Evolutionary conservation across 1,139 yeast species (phyloP), one percentile per base, ranked within the genome.

Genomic region (Yamadazyma sp.): DNA sequence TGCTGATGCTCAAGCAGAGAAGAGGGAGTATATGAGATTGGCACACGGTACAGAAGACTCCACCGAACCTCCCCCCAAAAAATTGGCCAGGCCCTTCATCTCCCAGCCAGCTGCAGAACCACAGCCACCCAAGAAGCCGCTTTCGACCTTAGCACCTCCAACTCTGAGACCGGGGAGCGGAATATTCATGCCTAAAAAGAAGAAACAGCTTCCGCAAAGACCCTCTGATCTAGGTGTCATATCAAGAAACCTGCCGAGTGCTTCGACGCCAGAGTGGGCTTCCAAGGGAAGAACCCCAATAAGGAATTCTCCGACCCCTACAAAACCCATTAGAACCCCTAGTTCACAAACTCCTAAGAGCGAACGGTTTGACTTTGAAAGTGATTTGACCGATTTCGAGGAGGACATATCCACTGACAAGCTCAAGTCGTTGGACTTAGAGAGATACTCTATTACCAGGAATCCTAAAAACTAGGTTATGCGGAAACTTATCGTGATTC

Each of bases 311-410:
- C 15, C 24, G 20, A 33, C 28, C 4, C 28, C 34, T 11, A 16
- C 17, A 11, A 31, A 22, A 5, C 11, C 9, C n/a, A 5, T 8
- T 7, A 31, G 15, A 31, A 17, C 32, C 4, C 23, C 32, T 12
- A 31, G 14, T n/a, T 18, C 26, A 3, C 18, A 32, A 10, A 32
- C 35, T 9, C 40, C 37, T 9, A 33, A 24, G 16, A 34, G 36
- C 27, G 43, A 35, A 16, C 30, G 42, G 16, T 12, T 34, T 5
- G 44, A 41, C 8, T 12, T 39, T 11, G 46, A 45, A 29, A 44
- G 48, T 35, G 65, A 62, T 37, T 44, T 61, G 23, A 61, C 64
- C 5, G 67, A 62, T 34, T 55, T 57, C 34, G 67, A 62, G 36
- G 62, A 58, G 27, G 64, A 61, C 34, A 54, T 47, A 1, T 33